A percentile compares a stretch with the other conserved stretches of the same genome.
These are phyloP conservation scores for Ophiostoma angusticollis DNA, from an alignment of 2,329 filamentous ascomycete genomes.

Conservation along the genomic window DNA sequence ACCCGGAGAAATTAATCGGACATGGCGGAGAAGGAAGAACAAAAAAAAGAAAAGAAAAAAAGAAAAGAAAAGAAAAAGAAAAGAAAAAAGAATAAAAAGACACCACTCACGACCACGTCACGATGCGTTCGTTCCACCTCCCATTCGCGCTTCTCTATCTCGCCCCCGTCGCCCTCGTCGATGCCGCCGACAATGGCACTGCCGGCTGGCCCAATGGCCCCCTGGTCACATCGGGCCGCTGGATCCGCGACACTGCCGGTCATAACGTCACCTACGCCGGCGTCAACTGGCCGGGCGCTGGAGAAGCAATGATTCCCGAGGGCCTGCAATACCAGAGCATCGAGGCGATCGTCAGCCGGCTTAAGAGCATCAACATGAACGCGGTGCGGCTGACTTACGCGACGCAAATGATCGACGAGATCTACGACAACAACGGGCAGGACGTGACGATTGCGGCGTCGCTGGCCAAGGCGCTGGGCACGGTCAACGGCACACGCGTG, in stretches of 20 bases:
- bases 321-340: slow-evolving; percentile 50
- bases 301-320: slow-evolving; percentile 52
- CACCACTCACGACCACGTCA: too few species aligned
- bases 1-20: background rate
- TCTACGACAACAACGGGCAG: slow-evolving; percentile 32
- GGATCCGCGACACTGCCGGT: slow-evolving; percentile 30
- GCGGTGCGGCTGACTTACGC: slow-evolving; percentile 50
- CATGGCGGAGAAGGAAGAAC: background rate
- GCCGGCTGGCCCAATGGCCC: slow-evolving; percentile 30
- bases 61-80: background rate
- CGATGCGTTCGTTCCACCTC: too few species aligned
- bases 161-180: background rate
- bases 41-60: too few species aligned
- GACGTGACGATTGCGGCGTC: slow-evolving; percentile 29
- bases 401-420: slow-evolving; percentile 51
- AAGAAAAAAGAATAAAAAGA: background rate
- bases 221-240: slow-evolving; percentile 27
- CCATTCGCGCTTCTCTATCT: too few species aligned
- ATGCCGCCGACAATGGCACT: too few species aligned
- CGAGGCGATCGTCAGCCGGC: slow-evolving; percentile 37
- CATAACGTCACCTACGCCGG: slow-evolving; percentile 38
- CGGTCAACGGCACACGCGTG: slow-evolving; percentile 37
- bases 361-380: slow-evolving; percentile 50
- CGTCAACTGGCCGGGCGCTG: slow-evolving; percentile 49
- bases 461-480: slow-evolving; percentile 30